Conservation (phyloP, 2,329 filamentous ascomycete genomes). For the Botrytis paeoniae region DNA sequence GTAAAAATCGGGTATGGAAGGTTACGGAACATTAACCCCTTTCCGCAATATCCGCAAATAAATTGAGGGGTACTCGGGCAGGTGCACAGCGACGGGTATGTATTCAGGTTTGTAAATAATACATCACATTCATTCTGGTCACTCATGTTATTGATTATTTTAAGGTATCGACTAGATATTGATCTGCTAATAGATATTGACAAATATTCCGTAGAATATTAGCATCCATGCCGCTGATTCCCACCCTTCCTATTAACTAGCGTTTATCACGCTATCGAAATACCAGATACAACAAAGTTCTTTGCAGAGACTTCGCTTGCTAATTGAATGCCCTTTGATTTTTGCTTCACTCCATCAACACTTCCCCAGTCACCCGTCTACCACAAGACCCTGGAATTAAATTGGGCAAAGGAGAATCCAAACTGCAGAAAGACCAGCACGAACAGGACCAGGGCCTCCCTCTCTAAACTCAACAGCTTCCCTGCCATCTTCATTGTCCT, state of each 20-base stretch:
- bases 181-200: background rate
- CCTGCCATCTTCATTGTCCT: background rate
- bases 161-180: background rate
- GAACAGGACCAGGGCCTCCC: background rate
- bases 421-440: background rate
- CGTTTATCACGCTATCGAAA: too few relatives aligned
- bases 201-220: background rate
- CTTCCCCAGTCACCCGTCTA: background rate
- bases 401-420: background rate
- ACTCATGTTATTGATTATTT: background rate
- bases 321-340: too few relatives aligned
- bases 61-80: too few relatives aligned
- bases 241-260: background rate
- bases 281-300: background rate
- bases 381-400: background rate
- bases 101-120: background rate
- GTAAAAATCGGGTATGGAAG: background rate
- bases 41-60: constrained; percentile 5
- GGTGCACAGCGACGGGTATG: background rate
- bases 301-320: background rate
- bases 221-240: background rate
- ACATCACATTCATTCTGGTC: background rate
- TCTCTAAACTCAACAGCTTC: background rate
- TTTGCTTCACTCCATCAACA: too few relatives aligned
- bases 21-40: background rate